These are phyloP conservation scores for Trichoderma gracile DNA, from an alignment of 2,329 filamentous ascomycete species.

Conservation along the genomic window DNA sequence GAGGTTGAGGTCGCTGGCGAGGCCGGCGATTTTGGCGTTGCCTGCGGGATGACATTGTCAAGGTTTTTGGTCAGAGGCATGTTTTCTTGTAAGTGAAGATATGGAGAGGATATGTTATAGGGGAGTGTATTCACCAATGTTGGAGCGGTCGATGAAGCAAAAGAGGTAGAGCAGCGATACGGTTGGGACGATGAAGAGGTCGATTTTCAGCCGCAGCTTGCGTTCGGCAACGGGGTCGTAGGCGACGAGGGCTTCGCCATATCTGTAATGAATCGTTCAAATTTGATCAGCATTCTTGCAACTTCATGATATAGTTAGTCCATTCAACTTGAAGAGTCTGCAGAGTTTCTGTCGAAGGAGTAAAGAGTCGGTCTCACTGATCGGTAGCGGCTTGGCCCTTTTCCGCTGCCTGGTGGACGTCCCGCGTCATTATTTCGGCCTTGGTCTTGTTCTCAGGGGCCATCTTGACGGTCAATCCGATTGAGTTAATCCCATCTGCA, in stretches of 20 bases:
- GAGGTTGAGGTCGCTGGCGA: slow-evolving; percentile 62
- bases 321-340: too few relatives aligned
- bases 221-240: slow-evolving; percentile 60
- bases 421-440: not conserved
- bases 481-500: not conserved
- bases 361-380: slow-evolving; percentile 36
- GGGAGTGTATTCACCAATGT: slow-evolving; percentile 69
- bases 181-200: slow-evolving; percentile 64
- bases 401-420: slow-evolving; percentile 40
- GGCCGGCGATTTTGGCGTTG: slow-evolving; percentile 67
- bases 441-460: not conserved
- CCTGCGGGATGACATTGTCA: slow-evolving; percentile 43
- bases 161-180: slow-evolving; percentile 69
- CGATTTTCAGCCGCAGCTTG: slow-evolving; percentile 63
- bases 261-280: slow-evolving; percentile 34
- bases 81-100: too few relatives aligned
- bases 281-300: not conserved
- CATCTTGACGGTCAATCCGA: not conserved
- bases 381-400: slow-evolving; percentile 50
- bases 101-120: too few relatives aligned
- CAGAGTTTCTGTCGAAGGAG: too few relatives aligned
- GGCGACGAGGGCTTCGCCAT: slow-evolving; percentile 52
- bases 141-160: slow-evolving; percentile 74
- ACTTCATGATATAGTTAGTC: too few relatives aligned
- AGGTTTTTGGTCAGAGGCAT: not conserved